Evolutionary conservation across 495 filamentous ascomycete genomes (phyloP), one percentile per base, ranked within the genome.

Genomic region (Penicillium herquei): DNA sequence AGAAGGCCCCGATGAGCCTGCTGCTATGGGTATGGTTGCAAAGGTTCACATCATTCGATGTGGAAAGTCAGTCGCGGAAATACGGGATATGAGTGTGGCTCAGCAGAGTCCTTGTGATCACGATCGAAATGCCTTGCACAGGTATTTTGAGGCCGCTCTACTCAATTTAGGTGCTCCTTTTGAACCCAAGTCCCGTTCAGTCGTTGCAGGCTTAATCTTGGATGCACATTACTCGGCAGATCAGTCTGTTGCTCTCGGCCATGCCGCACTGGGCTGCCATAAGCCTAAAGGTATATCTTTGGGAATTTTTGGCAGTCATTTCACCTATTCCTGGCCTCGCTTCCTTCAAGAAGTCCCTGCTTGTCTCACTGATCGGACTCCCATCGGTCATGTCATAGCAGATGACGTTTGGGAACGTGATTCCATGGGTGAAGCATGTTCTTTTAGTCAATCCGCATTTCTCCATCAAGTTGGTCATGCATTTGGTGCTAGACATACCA

Each of bases 261-360:
- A 76, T 53, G 78, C 78, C 2, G 75, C 78, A 9, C 51, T 79
- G 32, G 77, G 73, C 34, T 65, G 65, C 55, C 70, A 74, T 52
- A 61, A 76, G 34, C 60, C 72, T 18, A 30, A 62, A 7, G 74
- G 73, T 16, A 59, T 78, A 14, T 78, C 73, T 6, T 54, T 79
- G 14, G 78, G 76, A 10, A 69, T 81, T 8, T 78, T 75, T 49
- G 78, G 78, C 6, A 78, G 75, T 52, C 74, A 75, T 55, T 59
- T 72, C 13, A 68, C 75, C 13, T 79, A 77, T 53, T 70, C 77
- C 6, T 78, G 76, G 68, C 76, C 78, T 11, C 67, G 77, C 6
- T 79, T 73, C 58, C 26, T 81, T 33, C 77, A 77, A 58, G 74
- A 76, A 33, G 64, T 77, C 9, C 53, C 67, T 49, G 55, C 65